Base-by-base conservation (phyloP, 768 basidiomycete genomes). In the Pleurotus djamor region DNA sequence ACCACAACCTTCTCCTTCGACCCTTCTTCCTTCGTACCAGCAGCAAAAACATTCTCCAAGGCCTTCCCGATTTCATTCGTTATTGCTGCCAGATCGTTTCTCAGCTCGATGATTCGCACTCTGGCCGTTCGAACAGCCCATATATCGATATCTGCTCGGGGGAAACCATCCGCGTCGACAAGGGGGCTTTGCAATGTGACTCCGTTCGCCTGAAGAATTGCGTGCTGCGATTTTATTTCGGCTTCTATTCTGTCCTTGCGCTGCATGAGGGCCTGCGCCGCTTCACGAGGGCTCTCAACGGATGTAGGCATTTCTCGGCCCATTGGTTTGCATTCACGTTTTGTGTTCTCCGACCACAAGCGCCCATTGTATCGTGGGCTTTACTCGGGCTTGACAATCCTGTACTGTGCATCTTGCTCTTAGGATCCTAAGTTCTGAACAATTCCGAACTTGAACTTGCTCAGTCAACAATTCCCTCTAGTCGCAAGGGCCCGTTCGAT, bases 111-210 rank as follows among this genome's bases (percentile, higher is more conserved):
- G n/a, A 96, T 84, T 52, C 89, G 79, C 34, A 87, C 81, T 55
- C 94, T 82, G 10, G 93, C 91, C 50, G 76, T 75, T 21, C 92
- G 80, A 16, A 96, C 87, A 9, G 88, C 86, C 68, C 85, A 92
- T 14, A 96, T 79, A 64, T 96, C 92, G 61, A 98, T 82, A 72
- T 96, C 90, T 12, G 84, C 85, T 12, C 94, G 82, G 0, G 96
- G 96, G 71, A 93, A 98, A 5, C 96, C 96, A 55, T 97, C 91
- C 0, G 76, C 62, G 68, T 97, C 94, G 49, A 97, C 83, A 36
- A 98, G 83, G 0, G 92, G 86, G 0, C 89, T 83, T 28, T 83
- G 73, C 77, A 94, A 83, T 2, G 82, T 86, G 35, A 81, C 81
- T 44, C 80, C 73, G 66, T 92, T 89, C 52, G 80, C 75, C 65